Percentiles rank a stretch among this genome's conserved stretches.
Conservation (phyloP, 1,284 basidiomycete genomes). For the Neonothopanus nambi region DNA sequence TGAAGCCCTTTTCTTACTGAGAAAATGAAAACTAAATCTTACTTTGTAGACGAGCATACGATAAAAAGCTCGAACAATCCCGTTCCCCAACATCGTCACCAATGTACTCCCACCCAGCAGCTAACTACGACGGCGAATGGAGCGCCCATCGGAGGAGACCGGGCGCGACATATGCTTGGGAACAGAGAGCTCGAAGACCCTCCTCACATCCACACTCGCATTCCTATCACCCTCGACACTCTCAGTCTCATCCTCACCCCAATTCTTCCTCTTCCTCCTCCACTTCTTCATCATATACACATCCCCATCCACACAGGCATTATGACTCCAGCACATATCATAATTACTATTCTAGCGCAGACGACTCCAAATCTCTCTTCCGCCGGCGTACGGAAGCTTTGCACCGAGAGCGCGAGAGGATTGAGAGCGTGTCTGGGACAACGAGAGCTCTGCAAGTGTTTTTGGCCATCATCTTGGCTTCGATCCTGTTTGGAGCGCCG, state of each 20-base stretch:
- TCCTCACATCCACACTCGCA: background rate
- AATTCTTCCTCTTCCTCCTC: background rate
- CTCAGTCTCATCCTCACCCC: background rate
- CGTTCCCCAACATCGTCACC: constrained; percentile 1
- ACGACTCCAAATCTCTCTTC: constrained; percentile 1
- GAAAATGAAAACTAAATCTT: background rate
- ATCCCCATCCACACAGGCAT: constrained; percentile 1
- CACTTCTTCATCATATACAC: background rate
- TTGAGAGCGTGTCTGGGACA: constrained; percentile 12
- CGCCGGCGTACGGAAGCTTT: constrained; percentile 13
- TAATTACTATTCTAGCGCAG: too few species aligned
- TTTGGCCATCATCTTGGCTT: constrained; percentile 2
- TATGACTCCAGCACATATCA: background rate
- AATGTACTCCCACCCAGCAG: constrained; percentile 2
- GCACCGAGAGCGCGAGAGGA: constrained; percentile 11
- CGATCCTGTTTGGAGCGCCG: background rate
- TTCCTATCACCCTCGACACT: background rate
- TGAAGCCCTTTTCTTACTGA: too few species aligned
- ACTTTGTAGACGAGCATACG: constrained; percentile 18
- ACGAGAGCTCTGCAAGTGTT: constrained; percentile 16
- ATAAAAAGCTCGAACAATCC: constrained; percentile 13
- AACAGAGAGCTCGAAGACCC: background rate
- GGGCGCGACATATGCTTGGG: constrained; percentile 19
- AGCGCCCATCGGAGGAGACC: constrained; percentile 11
- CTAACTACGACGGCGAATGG: constrained; percentile 13